phyloP scores from a whole-genome alignment of 1,139 yeast species.

The Taphrina populina region DNA sequence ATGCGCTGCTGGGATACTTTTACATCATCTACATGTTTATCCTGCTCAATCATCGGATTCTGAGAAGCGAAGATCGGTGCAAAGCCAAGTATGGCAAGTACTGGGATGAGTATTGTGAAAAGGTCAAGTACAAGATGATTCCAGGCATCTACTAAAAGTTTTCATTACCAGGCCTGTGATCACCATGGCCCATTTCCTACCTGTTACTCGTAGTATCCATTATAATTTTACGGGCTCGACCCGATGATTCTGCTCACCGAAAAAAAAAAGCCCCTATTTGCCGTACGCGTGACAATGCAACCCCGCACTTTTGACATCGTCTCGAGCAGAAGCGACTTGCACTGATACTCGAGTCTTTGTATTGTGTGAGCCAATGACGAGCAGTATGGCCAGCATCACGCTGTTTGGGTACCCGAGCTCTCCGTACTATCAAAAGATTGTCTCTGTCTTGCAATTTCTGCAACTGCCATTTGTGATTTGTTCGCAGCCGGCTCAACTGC shows the following conservation, averaged over 20 bases:
- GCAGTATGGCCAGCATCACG: constrained; percentile 17
- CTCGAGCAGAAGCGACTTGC: no score
- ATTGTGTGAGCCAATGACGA: no score
- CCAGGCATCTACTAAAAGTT: constrained; percentile 79
- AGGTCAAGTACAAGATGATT: constrained; percentile 84
- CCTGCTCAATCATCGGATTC: constrained; percentile 80
- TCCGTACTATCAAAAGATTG: constrained; percentile 25
- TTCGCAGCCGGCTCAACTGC: constrained; percentile 24
- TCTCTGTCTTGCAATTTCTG: constrained; percentile 14
- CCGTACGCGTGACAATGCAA: no score
- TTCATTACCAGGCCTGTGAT: no score
- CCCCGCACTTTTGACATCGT: no score
- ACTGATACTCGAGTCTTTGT: no score
- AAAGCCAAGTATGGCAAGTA: constrained; percentile 75
- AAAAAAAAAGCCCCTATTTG: no score
- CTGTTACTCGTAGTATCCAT: no score
- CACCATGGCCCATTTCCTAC: no score
- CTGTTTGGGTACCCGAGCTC: constrained; percentile 31
- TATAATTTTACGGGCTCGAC: no score
- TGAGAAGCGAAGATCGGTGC: constrained; percentile 88
- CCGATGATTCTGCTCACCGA: no score
- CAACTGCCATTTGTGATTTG: constrained; percentile 13
- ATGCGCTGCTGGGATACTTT: constrained; percentile 80
- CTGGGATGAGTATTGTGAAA: constrained; percentile 76
- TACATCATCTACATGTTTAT: constrained; percentile 80